Evolutionary conservation across 2,329 filamentous ascomycete genomes (phyloP).

Genomic region (Colletotrichum sp.): DNA sequence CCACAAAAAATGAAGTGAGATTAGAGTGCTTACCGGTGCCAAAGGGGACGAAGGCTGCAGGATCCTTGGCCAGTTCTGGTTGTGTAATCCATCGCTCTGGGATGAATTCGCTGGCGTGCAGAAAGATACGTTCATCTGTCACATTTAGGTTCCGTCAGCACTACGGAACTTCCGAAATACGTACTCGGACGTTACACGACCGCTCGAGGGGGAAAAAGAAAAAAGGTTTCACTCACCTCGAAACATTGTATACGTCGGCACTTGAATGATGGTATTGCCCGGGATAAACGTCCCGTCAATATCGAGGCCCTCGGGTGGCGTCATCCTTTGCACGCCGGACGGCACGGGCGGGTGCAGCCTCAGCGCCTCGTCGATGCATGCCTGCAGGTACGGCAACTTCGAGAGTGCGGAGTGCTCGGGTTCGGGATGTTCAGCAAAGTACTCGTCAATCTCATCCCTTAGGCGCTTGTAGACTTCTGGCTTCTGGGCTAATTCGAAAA

Average conservation of each 20-base stretch:
- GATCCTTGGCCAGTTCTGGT: conserved; percentile 24
- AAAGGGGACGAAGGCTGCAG: conserved; percentile 29
- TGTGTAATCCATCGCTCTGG: conserved; percentile 26
- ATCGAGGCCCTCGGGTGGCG: conserved; percentile 39
- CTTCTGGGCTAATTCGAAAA: conserved; percentile 20
- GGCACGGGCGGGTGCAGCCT: conserved; percentile 41
- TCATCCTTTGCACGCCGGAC: conserved; percentile 36
- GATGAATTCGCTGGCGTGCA: conserved; percentile 26
- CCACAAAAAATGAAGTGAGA: neutral
- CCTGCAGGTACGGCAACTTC: conserved; percentile 34
- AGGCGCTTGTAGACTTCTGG: neutral
- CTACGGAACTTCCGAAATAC: neutral
- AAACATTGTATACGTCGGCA: conserved; percentile 30
- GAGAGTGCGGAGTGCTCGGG: conserved; percentile 24
- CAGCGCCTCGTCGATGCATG: conserved; percentile 43
- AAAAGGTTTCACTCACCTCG: conserved; percentile 13
- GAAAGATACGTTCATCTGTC: conserved; percentile 23
- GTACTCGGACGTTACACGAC: neutral
- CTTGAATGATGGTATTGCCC: conserved; percentile 36
- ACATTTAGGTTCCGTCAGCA: neutral
- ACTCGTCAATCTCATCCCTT: conserved; percentile 22
- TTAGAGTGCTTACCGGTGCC: conserved; percentile 25
- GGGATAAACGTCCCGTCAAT: conserved; percentile 38
- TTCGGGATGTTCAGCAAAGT: conserved; percentile 7
- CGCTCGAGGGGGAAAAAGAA: neutral